These are phyloP conservation scores for Saccharomyces hybrid DNA, from an alignment of 1,139 yeast species.

Conservation along the genomic window DNA sequence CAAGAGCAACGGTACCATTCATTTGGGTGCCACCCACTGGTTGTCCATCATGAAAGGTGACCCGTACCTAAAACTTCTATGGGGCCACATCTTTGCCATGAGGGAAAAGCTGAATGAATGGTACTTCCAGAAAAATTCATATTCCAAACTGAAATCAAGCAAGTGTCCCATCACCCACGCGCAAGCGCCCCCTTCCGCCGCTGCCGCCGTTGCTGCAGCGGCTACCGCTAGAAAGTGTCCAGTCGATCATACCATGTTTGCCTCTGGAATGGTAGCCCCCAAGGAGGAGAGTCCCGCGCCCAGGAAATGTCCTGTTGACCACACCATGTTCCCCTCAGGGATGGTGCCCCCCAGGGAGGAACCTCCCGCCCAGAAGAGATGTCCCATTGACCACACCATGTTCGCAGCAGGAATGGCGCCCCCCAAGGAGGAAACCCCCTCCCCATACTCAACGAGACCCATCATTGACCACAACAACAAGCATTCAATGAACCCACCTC, in stretches of 20 bases:
- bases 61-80: constrained; percentile 41
- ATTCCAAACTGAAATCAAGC: neutral
- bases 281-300: neutral
- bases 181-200: neutral
- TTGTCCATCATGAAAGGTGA: constrained; percentile 47
- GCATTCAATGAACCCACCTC: neutral
- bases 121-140: constrained; percentile 18
- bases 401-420: neutral
- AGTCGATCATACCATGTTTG: constrained; percentile 3
- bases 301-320: constrained; percentile 17
- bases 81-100: constrained; percentile 44
- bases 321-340: constrained; percentile 5
- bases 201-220: neutral
- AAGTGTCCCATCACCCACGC: constrained; percentile 2
- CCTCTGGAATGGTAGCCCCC: neutral
- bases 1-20: constrained; percentile 43
- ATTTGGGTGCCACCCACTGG: constrained; percentile 47
- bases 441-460: neutral
- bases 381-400: constrained; percentile 17
- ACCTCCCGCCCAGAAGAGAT: constrained; percentile 5
- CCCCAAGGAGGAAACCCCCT: neutral
- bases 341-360: constrained; percentile 2
- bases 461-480: neutral
- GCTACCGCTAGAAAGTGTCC: constrained; percentile 1
- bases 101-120: constrained; percentile 37